A percentile compares a stretch with the other conserved stretches of the same genome.
Conservation (phyloP, 2,329 filamentous ascomycete species). For the Beauveria australis region DNA sequence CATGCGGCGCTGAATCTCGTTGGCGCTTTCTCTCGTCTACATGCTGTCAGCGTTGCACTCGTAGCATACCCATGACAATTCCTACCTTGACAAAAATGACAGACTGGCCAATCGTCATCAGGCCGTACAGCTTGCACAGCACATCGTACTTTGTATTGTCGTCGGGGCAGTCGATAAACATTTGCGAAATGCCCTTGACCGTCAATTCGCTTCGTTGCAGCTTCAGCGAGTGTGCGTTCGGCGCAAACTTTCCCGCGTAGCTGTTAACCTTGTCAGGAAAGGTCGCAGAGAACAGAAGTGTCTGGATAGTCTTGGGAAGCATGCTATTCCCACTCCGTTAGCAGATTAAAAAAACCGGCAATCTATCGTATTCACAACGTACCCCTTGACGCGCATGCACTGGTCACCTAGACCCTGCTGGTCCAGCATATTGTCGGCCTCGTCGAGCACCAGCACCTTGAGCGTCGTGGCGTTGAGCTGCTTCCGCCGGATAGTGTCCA, state of each 20-base stretch:
- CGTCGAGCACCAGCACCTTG: slow-evolving; percentile 82
- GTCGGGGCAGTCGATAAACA: slow-evolving; percentile 87
- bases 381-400: slow-evolving; percentile 83
- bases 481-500: slow-evolving; percentile 73
- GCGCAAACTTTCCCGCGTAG: slow-evolving; percentile 79
- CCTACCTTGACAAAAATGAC: slow-evolving; percentile 93
- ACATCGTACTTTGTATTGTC: slow-evolving; percentile 80
- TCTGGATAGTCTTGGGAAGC: slow-evolving; percentile 68
- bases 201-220: slow-evolving; percentile 87
- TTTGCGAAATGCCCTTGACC: slow-evolving; percentile 93
- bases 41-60: background rate
- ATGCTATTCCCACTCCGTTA: slow-evolving; percentile 40
- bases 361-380: slow-evolving; percentile 13
- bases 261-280: slow-evolving; percentile 77
- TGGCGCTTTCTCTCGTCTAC: slow-evolving; percentile 77
- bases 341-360: too few species aligned
- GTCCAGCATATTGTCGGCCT: slow-evolving; percentile 98
- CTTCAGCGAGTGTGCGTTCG: slow-evolving; percentile 77
- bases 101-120: slow-evolving; percentile 94
- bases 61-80: background rate
- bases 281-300: slow-evolving; percentile 92
- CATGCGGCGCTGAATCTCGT: slow-evolving; percentile 80
- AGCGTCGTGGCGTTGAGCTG: slow-evolving; percentile 65
- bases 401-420: slow-evolving; percentile 93
- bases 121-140: slow-evolving; percentile 85